Evolutionary conservation across 805 yeast species (phyloP).

Genomic region (Candida corydali): DNA sequence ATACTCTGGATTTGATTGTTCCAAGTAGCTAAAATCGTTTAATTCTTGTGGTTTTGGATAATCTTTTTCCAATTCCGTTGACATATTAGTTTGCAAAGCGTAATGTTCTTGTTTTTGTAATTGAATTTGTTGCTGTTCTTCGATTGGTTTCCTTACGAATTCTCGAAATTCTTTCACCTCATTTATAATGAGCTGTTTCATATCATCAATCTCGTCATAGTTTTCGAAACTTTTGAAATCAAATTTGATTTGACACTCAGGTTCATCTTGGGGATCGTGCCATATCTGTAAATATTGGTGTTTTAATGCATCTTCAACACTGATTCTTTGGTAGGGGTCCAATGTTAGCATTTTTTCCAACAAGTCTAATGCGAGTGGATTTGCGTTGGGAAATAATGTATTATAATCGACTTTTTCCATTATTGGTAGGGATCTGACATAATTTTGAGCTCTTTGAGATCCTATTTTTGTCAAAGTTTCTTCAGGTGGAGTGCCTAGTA

Average conservation of each 20-base stretch:
- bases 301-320: constrained; percentile 84
- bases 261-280: constrained; percentile 95
- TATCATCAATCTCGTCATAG: constrained; percentile 69
- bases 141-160: constrained; percentile 73
- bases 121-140: constrained; percentile 45
- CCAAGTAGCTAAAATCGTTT: constrained; percentile 30
- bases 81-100: constrained; percentile 14
- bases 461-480: constrained; percentile 49
- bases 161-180: constrained; percentile 78
- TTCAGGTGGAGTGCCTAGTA: constrained; percentile 86
- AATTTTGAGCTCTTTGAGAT: constrained; percentile 85
- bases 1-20: constrained; percentile 18
- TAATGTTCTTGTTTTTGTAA: constrained; percentile 28
- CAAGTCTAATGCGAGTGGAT: constrained; percentile 81
- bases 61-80: constrained; percentile 4
- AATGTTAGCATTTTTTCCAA: constrained; percentile 80
- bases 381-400: constrained; percentile 76
- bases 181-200: constrained; percentile 73
- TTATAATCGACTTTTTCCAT: constrained; percentile 75
- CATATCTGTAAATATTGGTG: constrained; percentile 90
- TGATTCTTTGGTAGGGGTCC: constrained; percentile 83
- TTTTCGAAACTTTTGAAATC: constrained; percentile 82
- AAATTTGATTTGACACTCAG: constrained; percentile 72
- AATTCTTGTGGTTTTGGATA: constrained; percentile 42
- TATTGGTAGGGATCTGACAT: constrained; percentile 79